Conservation (phyloP, 2,329 filamentous ascomycete species). For the Beauveria australis region DNA sequence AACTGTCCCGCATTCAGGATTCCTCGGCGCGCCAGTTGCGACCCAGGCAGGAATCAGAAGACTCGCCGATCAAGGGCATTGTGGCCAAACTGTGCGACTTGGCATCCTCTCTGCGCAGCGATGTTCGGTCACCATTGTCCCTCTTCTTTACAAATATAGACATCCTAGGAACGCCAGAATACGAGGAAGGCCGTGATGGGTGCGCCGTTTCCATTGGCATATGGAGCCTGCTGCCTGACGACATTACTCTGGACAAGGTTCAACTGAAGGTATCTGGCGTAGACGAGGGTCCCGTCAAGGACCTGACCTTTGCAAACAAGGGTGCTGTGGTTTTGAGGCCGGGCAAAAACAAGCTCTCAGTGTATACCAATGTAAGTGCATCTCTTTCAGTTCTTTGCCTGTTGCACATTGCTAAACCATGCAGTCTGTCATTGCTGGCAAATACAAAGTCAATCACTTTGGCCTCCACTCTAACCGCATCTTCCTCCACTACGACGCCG, state of each 20-base stretch:
- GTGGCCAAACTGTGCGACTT: slow-evolving; percentile 39
- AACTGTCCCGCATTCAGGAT: slow-evolving; percentile 40
- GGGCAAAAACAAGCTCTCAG: slow-evolving; percentile 36
- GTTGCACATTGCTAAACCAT: slow-evolving; percentile 20
- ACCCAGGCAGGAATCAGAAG: slow-evolving; percentile 20
- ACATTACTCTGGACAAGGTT: slow-evolving; percentile 56
- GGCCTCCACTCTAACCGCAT: slow-evolving; percentile 57
- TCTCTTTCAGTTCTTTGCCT: fast-evolving
- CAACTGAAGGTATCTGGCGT: slow-evolving; percentile 55
- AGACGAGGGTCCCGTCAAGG: slow-evolving; percentile 48
- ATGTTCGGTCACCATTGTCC: slow-evolving; percentile 59
- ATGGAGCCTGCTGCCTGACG: slow-evolving; percentile 63
- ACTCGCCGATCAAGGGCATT: slow-evolving; percentile 36
- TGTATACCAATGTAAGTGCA: slow-evolving; percentile 28
- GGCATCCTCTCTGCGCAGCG: slow-evolving; percentile 39
- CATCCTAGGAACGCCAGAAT: slow-evolving; percentile 59
- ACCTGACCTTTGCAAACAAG: slow-evolving; percentile 35
- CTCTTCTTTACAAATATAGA: slow-evolving; percentile 66
- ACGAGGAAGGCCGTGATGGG: slow-evolving; percentile 64
- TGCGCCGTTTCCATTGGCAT: slow-evolving; percentile 64
- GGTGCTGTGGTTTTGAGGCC: slow-evolving; percentile 30
- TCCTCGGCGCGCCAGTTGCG: slow-evolving; percentile 18
- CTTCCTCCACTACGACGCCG: slow-evolving; percentile 56
- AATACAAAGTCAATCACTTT: slow-evolving; percentile 67
- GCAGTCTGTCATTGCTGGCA: slow-evolving; percentile 59